A percentile compares a stretch with the other conserved stretches of the same genome.
Conservation (phyloP, 176 grass and related monocot species). For the Avena sativa region DNA sequence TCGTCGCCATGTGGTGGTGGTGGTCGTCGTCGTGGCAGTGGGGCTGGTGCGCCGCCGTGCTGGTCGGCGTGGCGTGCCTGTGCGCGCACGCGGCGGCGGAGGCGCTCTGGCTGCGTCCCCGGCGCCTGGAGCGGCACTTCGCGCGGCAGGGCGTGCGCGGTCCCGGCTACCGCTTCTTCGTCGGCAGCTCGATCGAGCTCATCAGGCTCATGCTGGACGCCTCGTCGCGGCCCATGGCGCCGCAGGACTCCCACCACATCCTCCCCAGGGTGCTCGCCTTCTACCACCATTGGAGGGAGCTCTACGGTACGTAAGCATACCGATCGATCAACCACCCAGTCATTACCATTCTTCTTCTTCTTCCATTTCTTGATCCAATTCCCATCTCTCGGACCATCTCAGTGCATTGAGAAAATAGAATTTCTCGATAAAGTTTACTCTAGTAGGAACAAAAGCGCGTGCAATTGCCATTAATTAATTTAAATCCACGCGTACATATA, state of each 20-base stretch:
- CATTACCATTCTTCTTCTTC: background rate
- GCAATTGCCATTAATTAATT: background rate
- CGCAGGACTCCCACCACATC: constrained; percentile 67
- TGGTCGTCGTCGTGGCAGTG: constrained; percentile 28
- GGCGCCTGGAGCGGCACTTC: constrained; percentile 74
- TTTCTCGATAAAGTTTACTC: background rate
- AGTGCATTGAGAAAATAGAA: too few relatives aligned
- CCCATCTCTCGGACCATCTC: background rate
- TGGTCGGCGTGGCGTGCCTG: constrained; percentile 42
- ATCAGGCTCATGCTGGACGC: constrained; percentile 74
- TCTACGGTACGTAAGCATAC: constrained; percentile 62
- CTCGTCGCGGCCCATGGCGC: constrained; percentile 60
- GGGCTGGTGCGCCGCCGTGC: constrained; percentile 34
- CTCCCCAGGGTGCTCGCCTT: constrained; percentile 91
- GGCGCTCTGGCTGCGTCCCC: constrained; percentile 84
- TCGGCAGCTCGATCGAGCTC: constrained; percentile 84
- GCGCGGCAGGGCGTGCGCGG: constrained; percentile 75
- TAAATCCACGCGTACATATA: background rate
- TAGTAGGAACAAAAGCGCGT: background rate
- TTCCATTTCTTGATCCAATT: background rate
- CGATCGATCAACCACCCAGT: background rate
- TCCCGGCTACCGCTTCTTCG: constrained; percentile 84
- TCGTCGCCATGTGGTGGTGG: too few relatives aligned
- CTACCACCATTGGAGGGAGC: constrained; percentile 88
- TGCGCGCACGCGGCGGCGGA: constrained; percentile 46